A percentile compares a stretch with the other conserved stretches of the same genome.
These are phyloP conservation scores for Neurospora sp. DNA, from an alignment of 495 filamentous ascomycete genomes.

Conservation along the genomic window DNA sequence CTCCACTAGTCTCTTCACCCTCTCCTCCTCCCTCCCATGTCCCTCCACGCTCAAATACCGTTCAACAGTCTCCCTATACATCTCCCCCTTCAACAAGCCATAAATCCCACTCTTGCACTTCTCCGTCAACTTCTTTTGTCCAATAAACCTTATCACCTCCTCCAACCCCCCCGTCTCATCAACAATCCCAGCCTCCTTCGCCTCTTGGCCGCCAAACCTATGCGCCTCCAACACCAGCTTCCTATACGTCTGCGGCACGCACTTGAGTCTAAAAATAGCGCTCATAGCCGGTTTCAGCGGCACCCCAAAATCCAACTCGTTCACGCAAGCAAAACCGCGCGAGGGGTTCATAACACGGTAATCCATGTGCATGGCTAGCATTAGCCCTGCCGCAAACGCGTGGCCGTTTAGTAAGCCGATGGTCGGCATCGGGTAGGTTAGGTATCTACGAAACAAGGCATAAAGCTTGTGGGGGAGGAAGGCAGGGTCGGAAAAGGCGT, in stretches of 20 bases:
- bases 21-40: slow-evolving; percentile 30
- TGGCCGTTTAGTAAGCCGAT: too few relatives aligned
- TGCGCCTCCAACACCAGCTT: slow-evolving; percentile 58
- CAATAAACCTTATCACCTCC: slow-evolving; percentile 46
- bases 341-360: too few relatives aligned
- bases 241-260: slow-evolving; percentile 46
- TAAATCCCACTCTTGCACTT: slow-evolving; percentile 56
- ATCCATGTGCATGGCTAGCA: too few relatives aligned
- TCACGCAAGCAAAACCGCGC: too few relatives aligned
- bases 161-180: slow-evolving; percentile 51
- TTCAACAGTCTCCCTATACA: slow-evolving; percentile 54
- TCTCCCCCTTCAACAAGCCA: slow-evolving; percentile 58
- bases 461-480: too few relatives aligned
- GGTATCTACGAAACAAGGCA: too few relatives aligned
- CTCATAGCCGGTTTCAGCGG: slow-evolving; percentile 50
- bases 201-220: slow-evolving; percentile 49
- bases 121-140: slow-evolving; percentile 41
- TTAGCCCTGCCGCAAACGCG: too few relatives aligned
- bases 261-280: slow-evolving; percentile 61
- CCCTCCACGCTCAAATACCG: slow-evolving; percentile 36
- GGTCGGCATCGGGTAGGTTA: too few relatives aligned
- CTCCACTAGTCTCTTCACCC: slow-evolving; percentile 29
- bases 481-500: too few relatives aligned
- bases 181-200: slow-evolving; percentile 54
- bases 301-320: too few relatives aligned